Conservation (phyloP, 148 eudicot species). For the Rhododendron griersonianum region DNA sequence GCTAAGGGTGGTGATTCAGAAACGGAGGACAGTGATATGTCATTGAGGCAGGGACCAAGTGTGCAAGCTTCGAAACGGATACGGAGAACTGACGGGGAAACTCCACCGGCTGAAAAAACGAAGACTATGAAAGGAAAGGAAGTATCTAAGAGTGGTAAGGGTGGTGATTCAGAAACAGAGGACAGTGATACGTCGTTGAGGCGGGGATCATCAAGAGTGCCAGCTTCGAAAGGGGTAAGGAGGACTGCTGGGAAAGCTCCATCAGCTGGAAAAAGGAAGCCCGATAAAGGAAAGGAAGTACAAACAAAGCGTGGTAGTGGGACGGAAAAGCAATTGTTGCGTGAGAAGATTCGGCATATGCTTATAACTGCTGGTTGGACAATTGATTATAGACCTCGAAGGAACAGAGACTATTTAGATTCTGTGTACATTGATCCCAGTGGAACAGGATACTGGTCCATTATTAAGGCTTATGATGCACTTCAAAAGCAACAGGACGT, state of each 20-base stretch:
- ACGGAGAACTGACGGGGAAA: conserved; percentile 29
- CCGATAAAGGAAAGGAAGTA: conserved; percentile 45
- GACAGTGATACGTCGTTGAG: background rate
- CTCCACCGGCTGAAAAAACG: conserved; percentile 38
- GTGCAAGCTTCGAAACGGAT: conserved; percentile 37
- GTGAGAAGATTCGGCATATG: conserved; percentile 80
- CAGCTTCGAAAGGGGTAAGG: background rate
- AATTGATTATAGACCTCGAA: conserved; percentile 97
- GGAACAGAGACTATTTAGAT: conserved; percentile 87
- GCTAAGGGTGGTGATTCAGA: conserved; percentile 15
- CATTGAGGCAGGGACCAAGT: conserved; percentile 32
- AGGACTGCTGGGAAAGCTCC: conserved; percentile 20
- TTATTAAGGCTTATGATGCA: conserved; percentile 95
- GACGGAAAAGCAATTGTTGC: conserved; percentile 85
- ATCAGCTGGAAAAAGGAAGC: conserved; percentile 41
- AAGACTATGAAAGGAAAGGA: conserved; percentile 43
- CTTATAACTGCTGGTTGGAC: conserved; percentile 86
- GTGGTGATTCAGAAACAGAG: conserved; percentile 13
- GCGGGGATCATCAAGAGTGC: background rate
- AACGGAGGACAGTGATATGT: conserved; percentile 47
- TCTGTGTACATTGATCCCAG: conserved; percentile 86
- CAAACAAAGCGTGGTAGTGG: conserved; percentile 59
- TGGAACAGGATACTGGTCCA: conserved; percentile 97
- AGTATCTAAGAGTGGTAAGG: conserved; percentile 68
- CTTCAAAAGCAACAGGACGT: conserved; percentile 76